Conservation (phyloP, 768 basidiomycete genomes). For the Pulveroboletus ravenelii region DNA sequence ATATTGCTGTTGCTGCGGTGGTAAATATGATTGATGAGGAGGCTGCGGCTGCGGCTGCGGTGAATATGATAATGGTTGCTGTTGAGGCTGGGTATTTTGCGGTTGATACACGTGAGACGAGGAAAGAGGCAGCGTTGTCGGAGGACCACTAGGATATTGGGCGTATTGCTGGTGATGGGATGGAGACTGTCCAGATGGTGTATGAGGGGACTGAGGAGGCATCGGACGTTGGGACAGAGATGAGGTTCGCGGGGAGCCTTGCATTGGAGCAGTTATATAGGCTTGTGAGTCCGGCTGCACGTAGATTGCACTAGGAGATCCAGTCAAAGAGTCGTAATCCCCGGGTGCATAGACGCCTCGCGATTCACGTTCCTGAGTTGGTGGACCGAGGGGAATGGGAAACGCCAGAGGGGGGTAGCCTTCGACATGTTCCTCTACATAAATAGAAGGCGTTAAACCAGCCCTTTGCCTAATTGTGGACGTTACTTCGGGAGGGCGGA, state of each 20-base stretch:
- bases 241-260: constrained; percentile 2
- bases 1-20: constrained; percentile 9
- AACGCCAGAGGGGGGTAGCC: background rate
- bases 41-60: constrained; percentile 4
- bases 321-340: background rate
- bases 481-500: constrained; percentile 1
- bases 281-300: constrained; percentile 9
- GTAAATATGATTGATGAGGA: constrained; percentile 5
- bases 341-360: background rate
- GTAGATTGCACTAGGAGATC: constrained; percentile 8
- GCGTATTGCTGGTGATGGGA: constrained; percentile 13
- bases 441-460: constrained; percentile 14
- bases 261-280: constrained; percentile 2
- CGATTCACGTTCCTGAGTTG: background rate
- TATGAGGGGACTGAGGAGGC: constrained; percentile 8
- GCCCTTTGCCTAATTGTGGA: background rate
- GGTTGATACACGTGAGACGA: constrained; percentile 12
- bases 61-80: constrained; percentile 9
- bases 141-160: constrained; percentile 9
- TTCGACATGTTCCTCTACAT: constrained; percentile 11
- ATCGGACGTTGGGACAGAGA: constrained; percentile 8
- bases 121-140: constrained; percentile 8
- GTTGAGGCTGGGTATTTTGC: constrained; percentile 12
- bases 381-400: constrained; percentile 2
- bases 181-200: constrained; percentile 7